Evolutionary conservation across 345 rosid species (phyloP).

Genomic region (Pistacia integerrima): DNA sequence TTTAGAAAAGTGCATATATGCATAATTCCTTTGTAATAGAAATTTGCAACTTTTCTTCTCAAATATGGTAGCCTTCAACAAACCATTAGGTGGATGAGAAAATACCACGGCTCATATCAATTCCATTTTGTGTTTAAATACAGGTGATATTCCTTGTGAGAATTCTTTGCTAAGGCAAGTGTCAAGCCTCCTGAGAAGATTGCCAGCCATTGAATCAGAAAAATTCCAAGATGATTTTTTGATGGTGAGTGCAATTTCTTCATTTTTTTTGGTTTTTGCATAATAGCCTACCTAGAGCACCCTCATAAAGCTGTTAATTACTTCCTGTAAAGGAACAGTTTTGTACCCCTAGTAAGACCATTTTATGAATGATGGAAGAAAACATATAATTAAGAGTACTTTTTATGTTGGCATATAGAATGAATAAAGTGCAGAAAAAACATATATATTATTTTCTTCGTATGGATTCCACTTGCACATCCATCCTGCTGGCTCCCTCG

Average conservation of each 20-base stretch:
- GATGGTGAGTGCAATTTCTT: conserved; percentile 60
- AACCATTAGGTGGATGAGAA: background rate
- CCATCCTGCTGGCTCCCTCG: background rate
- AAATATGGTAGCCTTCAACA: background rate
- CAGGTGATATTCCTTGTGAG: conserved; percentile 93
- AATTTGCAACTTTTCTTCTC: background rate
- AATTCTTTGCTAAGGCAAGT: conserved; percentile 93
- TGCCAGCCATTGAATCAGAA: conserved; percentile 94
- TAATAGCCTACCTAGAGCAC: background rate
- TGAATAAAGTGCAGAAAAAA: background rate
- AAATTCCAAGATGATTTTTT: conserved; percentile 90
- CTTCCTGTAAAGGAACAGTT: background rate
- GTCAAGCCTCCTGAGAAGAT: conserved; percentile 86
- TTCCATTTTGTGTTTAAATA: conserved; percentile 19
- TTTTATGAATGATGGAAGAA: background rate
- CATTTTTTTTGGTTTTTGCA: background rate
- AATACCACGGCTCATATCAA: conserved; percentile 1
- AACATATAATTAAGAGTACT: background rate
- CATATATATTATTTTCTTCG: background rate
- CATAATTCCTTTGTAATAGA: background rate
- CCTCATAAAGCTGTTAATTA: background rate
- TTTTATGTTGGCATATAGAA: background rate
- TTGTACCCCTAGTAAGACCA: background rate
- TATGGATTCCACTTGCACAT: background rate
- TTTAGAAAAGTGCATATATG: background rate